phyloP scores from a whole-genome alignment of 148 eudicot species.

The Amaranthus palmeri region DNA sequence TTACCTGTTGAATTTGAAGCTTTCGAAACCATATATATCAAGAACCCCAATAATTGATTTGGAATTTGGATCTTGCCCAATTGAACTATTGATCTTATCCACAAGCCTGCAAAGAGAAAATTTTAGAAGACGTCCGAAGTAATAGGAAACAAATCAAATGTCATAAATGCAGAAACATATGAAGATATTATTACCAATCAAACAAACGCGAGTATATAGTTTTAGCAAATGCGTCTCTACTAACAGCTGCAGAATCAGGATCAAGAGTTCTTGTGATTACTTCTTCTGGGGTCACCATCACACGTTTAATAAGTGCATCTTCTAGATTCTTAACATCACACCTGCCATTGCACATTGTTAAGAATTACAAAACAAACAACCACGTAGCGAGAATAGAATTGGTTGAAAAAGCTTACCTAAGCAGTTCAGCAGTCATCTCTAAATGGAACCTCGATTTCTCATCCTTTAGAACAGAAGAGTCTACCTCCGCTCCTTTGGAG shows the following conservation, averaged over 20 bases:
- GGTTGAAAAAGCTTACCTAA: conserved; percentile 43
- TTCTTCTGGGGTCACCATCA: conserved; percentile 99
- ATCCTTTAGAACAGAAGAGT: conserved; percentile 87
- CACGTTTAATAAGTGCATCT: conserved; percentile 92
- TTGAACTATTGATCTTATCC: conserved; percentile 84
- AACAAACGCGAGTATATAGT: conserved; percentile 93
- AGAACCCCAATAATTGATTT: conserved; percentile 84
- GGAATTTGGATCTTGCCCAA: conserved; percentile 96
- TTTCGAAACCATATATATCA: conserved; percentile 86
- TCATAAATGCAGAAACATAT: background rate
- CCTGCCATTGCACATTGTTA: conserved; percentile 35
- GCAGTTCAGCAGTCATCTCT: conserved; percentile 73
- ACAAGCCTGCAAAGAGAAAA: conserved; percentile 64
- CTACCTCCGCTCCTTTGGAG: conserved; percentile 82
- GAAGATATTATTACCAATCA: conserved; percentile 63
- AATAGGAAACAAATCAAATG: background rate
- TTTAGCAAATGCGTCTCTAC: conserved; percentile 97
- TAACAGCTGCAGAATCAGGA: conserved; percentile 70
- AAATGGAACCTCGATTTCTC: conserved; percentile 88
- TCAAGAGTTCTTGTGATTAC: conserved; percentile 85
- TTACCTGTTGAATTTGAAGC: conserved; percentile 86
- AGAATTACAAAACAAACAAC: background rate
- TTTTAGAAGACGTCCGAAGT: conserved; percentile 11
- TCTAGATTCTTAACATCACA: conserved; percentile 90
- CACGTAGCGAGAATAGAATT: conserved; percentile 3